A percentile compares a stretch with the other conserved stretches of the same genome.
phyloP scores from a whole-genome alignment of 2,329 filamentous ascomycete genomes.

The Hypocrella siamensis region DNA sequence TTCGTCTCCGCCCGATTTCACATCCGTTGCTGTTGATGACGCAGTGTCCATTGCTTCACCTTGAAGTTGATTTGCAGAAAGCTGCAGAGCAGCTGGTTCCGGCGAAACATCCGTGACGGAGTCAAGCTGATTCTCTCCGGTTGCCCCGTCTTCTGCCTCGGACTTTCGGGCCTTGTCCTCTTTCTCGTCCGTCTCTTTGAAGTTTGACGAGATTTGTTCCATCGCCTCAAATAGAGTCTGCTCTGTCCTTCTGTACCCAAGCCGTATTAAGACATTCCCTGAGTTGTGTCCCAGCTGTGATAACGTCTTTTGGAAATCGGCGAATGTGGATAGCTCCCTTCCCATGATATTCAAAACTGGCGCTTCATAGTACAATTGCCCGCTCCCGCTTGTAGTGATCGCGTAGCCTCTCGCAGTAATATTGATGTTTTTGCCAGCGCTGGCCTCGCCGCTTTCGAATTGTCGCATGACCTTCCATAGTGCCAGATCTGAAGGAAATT shows the following conservation, averaged over 20 bases:
- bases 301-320: constrained; percentile 77
- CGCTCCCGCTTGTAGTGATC: constrained; percentile 42
- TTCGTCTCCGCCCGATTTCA: too few relatives aligned
- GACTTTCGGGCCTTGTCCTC: not conserved
- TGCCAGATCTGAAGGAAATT: constrained; percentile 75
- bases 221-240: constrained; percentile 76
- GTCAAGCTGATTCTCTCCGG: not conserved
- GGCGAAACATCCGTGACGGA: not conserved
- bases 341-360: constrained; percentile 76
- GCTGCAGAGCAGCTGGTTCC: too few relatives aligned
- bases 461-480: constrained; percentile 82
- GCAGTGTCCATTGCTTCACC: too few relatives aligned
- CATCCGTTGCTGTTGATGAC: too few relatives aligned
- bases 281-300: constrained; percentile 76
- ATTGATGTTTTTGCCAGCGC: constrained; percentile 48
- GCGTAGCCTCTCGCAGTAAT: constrained; percentile 74
- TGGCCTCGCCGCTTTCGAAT: constrained; percentile 66
- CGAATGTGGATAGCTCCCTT: constrained; percentile 59
- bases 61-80: too few relatives aligned
- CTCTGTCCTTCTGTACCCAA: constrained; percentile 63
- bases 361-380: constrained; percentile 75
- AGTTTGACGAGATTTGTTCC: constrained; percentile 62
- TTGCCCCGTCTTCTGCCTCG: constrained; percentile 2
- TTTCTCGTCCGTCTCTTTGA: constrained; percentile 30
- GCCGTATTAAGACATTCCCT: constrained; percentile 62